These are phyloP conservation scores for Pulicaria dysenterica DNA, from an alignment of 129 eudicot genomes.

Conservation along the genomic window DNA sequence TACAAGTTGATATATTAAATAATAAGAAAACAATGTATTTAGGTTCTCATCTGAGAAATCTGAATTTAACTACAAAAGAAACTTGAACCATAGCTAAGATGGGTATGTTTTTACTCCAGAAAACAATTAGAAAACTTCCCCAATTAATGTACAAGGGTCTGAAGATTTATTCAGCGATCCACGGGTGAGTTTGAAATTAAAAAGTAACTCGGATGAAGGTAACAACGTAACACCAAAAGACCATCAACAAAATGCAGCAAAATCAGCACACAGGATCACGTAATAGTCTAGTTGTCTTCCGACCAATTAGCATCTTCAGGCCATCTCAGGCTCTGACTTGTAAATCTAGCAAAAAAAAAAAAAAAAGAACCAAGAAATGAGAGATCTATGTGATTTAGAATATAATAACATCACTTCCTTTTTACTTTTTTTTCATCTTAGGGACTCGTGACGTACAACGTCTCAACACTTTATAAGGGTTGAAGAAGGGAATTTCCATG, in stretches of 20 bases:
- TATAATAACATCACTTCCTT: background rate
- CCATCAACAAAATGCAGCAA: constrained; percentile 27
- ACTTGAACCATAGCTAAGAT: background rate
- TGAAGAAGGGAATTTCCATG: background rate
- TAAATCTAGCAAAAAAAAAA: constrained; percentile 31
- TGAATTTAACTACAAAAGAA: background rate
- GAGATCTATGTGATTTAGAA: background rate
- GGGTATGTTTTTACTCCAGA: constrained; percentile 22
- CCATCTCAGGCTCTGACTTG: constrained; percentile 17
- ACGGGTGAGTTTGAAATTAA: constrained; percentile 20
- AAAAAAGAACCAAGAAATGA: background rate
- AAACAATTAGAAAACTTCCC: constrained; percentile 22
- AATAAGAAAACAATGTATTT: background rate
- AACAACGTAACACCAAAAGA: constrained; percentile 23
- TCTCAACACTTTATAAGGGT: background rate
- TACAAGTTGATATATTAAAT: background rate
- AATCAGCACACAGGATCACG: constrained; percentile 19
- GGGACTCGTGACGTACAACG: too few species aligned
- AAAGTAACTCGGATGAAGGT: constrained; percentile 12
- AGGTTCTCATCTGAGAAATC: background rate
- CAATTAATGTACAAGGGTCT: constrained; percentile 35
- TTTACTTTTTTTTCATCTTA: background rate
- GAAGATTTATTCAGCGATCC: constrained; percentile 37
- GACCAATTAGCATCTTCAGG: constrained; percentile 4
- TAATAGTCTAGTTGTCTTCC: constrained; percentile 24